Evolutionary conservation across 176 grass and related monocot genomes (phyloP).

Genomic region (Oropetium thomaeum): DNA sequence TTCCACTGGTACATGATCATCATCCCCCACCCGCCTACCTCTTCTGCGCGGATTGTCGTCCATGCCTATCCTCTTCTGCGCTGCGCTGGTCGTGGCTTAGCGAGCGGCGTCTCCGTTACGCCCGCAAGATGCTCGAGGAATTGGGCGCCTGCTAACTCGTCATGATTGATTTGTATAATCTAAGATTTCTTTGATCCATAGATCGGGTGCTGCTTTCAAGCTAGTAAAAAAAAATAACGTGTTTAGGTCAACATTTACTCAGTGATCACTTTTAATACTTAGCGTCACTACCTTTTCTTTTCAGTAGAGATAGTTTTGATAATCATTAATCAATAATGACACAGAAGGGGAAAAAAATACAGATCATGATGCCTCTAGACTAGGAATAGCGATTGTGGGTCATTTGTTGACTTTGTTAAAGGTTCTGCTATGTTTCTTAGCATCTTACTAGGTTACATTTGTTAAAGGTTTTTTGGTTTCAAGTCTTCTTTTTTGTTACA

Average conservation of each 20-base stretch:
- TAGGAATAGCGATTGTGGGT: not conserved
- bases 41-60: too few species aligned
- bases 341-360: not conserved
- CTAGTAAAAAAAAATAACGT: not conserved
- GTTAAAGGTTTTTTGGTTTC: not conserved
- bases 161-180: not conserved
- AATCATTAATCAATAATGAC: not conserved
- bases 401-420: not conserved
- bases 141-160: not conserved
- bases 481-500: not conserved
- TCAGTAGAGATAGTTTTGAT: not conserved
- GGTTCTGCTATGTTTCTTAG: not conserved
- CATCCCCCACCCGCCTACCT: not conserved
- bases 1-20: slow-evolving; percentile 93
- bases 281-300: not conserved
- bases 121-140: slow-evolving; percentile 23
- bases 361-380: not conserved
- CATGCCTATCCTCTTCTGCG: not conserved
- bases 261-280: too few species aligned
- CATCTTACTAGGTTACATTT: not conserved
- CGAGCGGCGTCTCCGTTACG: not conserved
- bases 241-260: too few species aligned
- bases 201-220: not conserved
- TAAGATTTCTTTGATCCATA: not conserved
- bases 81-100: too few species aligned